phyloP scores from a whole-genome alignment of 345 rosid genomes.

The Dimocarpus longan region DNA sequence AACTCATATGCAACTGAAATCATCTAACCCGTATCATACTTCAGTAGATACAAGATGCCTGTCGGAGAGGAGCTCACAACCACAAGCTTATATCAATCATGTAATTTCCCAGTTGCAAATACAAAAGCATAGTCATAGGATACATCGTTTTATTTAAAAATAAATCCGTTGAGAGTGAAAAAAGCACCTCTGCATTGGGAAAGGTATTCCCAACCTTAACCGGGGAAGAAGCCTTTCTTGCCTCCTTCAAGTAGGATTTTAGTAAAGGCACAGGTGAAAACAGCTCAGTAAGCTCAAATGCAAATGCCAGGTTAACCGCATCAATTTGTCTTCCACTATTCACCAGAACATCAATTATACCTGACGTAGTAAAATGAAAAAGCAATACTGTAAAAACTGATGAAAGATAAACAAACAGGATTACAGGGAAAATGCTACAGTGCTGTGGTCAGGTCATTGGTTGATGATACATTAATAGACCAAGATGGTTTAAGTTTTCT shows the following conservation, averaged over 20 bases:
- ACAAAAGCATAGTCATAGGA: not conserved
- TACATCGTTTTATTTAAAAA: not conserved
- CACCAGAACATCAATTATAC: constrained; percentile 78
- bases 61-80: not conserved
- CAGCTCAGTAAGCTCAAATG: constrained; percentile 81
- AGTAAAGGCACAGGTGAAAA: constrained; percentile 81
- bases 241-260: constrained; percentile 84
- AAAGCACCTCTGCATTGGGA: constrained; percentile 63
- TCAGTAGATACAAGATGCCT: not conserved
- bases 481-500: not conserved
- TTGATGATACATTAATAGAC: not conserved
- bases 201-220: constrained; percentile 64
- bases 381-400: not conserved
- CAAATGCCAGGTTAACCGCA: constrained; percentile 97
- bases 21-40: not conserved
- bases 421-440: constrained; percentile 4
- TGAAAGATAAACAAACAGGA: constrained; percentile 9
- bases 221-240: constrained; percentile 65
- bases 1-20: not conserved
- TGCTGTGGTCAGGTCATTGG: not conserved
- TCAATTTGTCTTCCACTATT: constrained; percentile 94
- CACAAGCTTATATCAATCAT: not conserved
- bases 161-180: constrained; percentile 4
- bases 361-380: constrained; percentile 36
- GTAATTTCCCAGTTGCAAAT: not conserved